Percentiles rank a stretch among this genome's conserved stretches.
phyloP scores from a whole-genome alignment of 495 filamentous ascomycete species.

The Neurospora sp. region DNA sequence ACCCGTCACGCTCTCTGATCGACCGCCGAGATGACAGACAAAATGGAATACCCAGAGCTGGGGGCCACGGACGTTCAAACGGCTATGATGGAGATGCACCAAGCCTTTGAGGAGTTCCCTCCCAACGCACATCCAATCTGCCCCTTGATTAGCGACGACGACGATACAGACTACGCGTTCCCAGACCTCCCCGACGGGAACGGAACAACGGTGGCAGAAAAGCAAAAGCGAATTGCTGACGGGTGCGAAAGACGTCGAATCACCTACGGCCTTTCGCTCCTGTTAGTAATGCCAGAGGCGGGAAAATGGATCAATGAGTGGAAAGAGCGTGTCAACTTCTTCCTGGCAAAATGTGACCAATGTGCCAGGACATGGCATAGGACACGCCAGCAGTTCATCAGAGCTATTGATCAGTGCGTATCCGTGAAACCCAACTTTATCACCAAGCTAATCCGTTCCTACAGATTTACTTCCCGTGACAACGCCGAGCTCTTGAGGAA shows the following conservation, averaged over 20 bases:
- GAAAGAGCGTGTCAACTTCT: constrained; percentile 30
- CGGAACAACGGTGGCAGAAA: constrained; percentile 23
- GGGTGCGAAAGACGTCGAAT: constrained; percentile 42
- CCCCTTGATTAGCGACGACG: constrained; percentile 31
- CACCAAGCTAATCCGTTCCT: background rate
- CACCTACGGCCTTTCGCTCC: constrained; percentile 52
- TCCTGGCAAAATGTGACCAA: constrained; percentile 59
- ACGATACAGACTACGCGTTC: constrained; percentile 45
- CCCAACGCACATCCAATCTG: constrained; percentile 33
- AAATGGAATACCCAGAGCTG: background rate
- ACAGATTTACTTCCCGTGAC: background rate
- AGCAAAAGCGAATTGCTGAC: constrained; percentile 35
- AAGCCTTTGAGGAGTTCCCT: constrained; percentile 18
- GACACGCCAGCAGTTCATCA: constrained; percentile 23
- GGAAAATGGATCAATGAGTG: constrained; percentile 50
- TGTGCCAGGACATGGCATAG: constrained; percentile 78
- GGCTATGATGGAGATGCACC: constrained; percentile 16
- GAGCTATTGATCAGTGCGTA: constrained; percentile 33
- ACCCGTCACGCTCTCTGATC: background rate
- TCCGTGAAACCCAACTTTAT: background rate
- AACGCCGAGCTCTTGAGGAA: constrained; percentile 16
- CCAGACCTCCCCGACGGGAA: constrained; percentile 25
- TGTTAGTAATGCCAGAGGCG: constrained; percentile 59
- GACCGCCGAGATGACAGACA: constrained; percentile 15
- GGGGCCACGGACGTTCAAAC: constrained; percentile 8